A percentile compares a stretch with the other conserved stretches of the same genome.
Evolutionary conservation across 805 yeast species (phyloP).

Genomic region (Nakazawaea anatomiae): DNA sequence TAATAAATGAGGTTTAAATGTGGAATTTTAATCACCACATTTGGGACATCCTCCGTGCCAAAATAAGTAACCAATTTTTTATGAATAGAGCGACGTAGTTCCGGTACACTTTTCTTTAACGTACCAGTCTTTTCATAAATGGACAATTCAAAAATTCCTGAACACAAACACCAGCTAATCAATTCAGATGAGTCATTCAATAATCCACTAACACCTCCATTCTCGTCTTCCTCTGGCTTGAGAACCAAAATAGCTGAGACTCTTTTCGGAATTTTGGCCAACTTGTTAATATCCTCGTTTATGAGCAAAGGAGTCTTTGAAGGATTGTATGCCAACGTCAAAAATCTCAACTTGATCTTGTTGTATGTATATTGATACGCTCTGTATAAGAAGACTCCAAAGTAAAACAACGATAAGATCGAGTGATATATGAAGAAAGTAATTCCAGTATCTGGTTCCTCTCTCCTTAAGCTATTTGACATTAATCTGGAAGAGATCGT

Average conservation of each 20-base stretch:
- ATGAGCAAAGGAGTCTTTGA: constrained; percentile 79
- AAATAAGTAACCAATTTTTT: constrained; percentile 64
- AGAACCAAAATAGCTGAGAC: constrained; percentile 71
- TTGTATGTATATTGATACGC: constrained; percentile 46
- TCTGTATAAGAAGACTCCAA: constrained; percentile 51
- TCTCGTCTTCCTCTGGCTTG: constrained; percentile 74
- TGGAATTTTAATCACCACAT: constrained; percentile 58
- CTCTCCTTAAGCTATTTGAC: not conserved
- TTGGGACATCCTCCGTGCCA: constrained; percentile 66
- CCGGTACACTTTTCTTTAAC: constrained; percentile 48
- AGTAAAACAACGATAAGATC: constrained; percentile 45
- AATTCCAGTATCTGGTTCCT: constrained; percentile 2
- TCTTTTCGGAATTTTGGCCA: constrained; percentile 72
- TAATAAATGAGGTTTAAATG: constrained; percentile 49
- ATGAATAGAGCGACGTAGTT: constrained; percentile 49
- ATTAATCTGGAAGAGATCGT: not conserved
- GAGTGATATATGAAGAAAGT: constrained; percentile 36
- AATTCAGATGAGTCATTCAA: constrained; percentile 73
- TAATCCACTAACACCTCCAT: constrained; percentile 83
- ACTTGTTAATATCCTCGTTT: constrained; percentile 69
- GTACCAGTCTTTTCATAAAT: constrained; percentile 79
- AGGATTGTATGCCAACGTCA: constrained; percentile 61
- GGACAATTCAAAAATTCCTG: constrained; percentile 70
- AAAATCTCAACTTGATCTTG: constrained; percentile 47
- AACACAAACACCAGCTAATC: constrained; percentile 81